Base-by-base conservation (phyloP, 2,329 filamentous ascomycete species). In the Trichocomaceae sp. region DNA sequence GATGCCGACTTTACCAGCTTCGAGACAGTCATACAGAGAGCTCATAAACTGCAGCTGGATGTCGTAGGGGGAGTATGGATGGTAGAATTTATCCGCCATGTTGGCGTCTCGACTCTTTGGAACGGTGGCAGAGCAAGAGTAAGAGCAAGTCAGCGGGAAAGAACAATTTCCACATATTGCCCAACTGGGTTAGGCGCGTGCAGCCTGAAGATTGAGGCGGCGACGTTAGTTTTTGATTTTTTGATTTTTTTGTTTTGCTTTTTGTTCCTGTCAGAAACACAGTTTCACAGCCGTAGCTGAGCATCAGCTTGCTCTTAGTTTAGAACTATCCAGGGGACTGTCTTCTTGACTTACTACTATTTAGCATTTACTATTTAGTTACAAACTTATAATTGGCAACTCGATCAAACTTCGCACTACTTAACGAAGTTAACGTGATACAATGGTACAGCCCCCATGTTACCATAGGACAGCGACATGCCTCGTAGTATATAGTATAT, bases 1-100 rank as follows among this genome's bases (percentile, higher is more conserved):
- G 44, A 96, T 90, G 29, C 88, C 91, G 47, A 96, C 79, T 65
- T 91, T 88, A 8, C 88, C 86, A 42, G 86, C 70, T 61, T 95
- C 84, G 23, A 96, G 81, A 57, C 90, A 88, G 49, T 83, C 74
- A 66, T 95, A 96, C 5, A 93, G 79, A 0, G 86, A 81, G 61
- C 79, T 83, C 91, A 96, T 96, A 66, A 96, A 95, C 61, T 92
- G 77, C 45, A 86, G 78, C 65, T 96, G 91, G 44, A 96, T 93
- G 51, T 87, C 81, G 69, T 96, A 96, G 0, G 91, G 91, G 29
- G 83, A 82, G 68, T 86, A 96, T 0, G 91, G 91, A 66, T 96
- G 91, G 65, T 95, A 83, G 67, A 95, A 96, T 63, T 90, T 77
- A 51, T 72, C 65, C 42, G 72, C 67, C 73, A 74, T 72, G 45